Base-by-base conservation (phyloP, 2,329 filamentous ascomycete genomes). In the Ophiostoma triangulosporum region DNA sequence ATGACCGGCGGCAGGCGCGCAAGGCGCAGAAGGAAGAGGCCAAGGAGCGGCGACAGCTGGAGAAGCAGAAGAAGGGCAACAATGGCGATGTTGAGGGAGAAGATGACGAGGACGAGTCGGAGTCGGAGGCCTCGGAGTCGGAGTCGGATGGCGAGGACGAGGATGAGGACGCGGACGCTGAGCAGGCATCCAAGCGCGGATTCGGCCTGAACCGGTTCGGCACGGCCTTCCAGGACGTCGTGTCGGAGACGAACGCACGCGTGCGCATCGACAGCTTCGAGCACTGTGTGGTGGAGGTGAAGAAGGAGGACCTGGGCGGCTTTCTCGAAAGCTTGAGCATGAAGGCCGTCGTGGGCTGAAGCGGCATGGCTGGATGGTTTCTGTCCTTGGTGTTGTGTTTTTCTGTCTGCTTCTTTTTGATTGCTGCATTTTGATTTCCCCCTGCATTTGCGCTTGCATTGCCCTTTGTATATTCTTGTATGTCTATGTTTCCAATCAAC, bases 211-310 rank as follows among this genome's bases (percentile, higher is more conserved):
- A 97, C 68, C 81, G 86, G 50, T 98, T 98, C 63, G 93, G 93
- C 7, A 89, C 84, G 62, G 91, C 93, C 3, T 98, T 98, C 67
- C 89, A 96, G 65, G 89, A 95, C 64, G 93, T 97, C 0, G 86
- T 95, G 2, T 80, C 84, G 51, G 88, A 96, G 72, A 97, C 91
- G 15, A 93, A 84, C 56, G 88, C 91, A 0, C 73, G 90, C 15
- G 89, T 97, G 20, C 75, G 89, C 56, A 94, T 96, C 64, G 93
- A 98, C 68, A 94, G 87, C 66, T 98, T 98, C 63, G 93, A 98
- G 69, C 88, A 95, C 66, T 95, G 88, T 63, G 93, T 97, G 7
- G 90, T 97, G 48, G 93, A 98, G 66, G 91, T 98, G n/a, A 84
- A 84, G 69, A 96, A 95, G 72, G 93, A 97, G 65, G 93, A 97